These are phyloP conservation scores for Turritis glabra DNA, from an alignment of 345 rosid species.

Conservation along the genomic window DNA sequence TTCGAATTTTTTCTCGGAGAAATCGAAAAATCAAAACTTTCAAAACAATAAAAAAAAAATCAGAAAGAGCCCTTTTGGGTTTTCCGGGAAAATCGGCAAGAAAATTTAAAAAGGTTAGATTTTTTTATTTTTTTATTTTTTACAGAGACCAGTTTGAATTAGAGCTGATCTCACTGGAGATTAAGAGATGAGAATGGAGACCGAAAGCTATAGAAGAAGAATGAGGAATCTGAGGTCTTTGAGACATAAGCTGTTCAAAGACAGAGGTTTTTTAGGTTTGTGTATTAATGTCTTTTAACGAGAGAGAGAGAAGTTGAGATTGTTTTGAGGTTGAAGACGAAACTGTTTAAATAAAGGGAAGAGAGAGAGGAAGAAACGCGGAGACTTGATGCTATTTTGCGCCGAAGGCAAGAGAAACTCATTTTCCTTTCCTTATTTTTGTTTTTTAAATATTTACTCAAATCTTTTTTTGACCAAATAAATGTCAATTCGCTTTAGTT, in stretches of 20 bases:
- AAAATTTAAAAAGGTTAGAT: background rate
- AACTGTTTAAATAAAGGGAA: slow-evolving; percentile 24
- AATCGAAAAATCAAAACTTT: background rate
- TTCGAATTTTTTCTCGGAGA: background rate
- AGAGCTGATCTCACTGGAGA: slow-evolving; percentile 70
- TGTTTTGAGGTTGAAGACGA: slow-evolving; percentile 22
- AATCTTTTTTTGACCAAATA: slow-evolving; percentile 2
- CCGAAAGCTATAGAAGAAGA: slow-evolving; percentile 61
- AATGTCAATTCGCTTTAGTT: background rate
- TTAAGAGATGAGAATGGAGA: slow-evolving; percentile 74
- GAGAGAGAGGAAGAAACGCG: slow-evolving; percentile 17
- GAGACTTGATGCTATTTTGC: slow-evolving; percentile 36
- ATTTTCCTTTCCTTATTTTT: slow-evolving; percentile 19
- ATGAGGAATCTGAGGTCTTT: slow-evolving; percentile 70
- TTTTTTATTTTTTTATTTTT: background rate
- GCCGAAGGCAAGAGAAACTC: slow-evolving; percentile 14
- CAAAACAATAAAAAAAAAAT: background rate
- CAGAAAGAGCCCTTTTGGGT: background rate
- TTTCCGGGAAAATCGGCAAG: slow-evolving; percentile 14
- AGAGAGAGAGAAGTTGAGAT: slow-evolving; percentile 12
- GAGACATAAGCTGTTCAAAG: slow-evolving; percentile 61
- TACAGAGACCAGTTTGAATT: slow-evolving; percentile 50
- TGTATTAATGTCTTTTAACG: background rate
- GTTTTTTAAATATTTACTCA: background rate
- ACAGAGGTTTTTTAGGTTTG: slow-evolving; percentile 11